A percentile compares a stretch with the other conserved stretches of the same genome.
phyloP scores from a whole-genome alignment of 495 filamentous ascomycete species.

The Podospora appendiculata region DNA sequence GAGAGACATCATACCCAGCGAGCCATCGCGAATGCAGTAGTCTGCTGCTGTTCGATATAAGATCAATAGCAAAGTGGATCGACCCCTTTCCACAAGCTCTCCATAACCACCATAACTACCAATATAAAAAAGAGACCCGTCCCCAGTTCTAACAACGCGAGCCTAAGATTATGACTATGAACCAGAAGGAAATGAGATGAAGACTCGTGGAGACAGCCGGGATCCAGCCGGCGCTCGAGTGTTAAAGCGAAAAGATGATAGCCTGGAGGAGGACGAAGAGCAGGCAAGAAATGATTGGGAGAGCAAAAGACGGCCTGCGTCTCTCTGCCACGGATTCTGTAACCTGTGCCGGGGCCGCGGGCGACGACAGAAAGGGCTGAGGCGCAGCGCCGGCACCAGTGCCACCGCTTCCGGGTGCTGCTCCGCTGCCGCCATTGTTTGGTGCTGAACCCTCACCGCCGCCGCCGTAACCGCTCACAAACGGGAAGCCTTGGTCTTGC shows the following conservation, averaged over 20 bases:
- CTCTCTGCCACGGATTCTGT: conserved; percentile 8
- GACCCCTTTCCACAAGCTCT: background rate
- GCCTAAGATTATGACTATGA: background rate
- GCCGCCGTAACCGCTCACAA: conserved; percentile 3
- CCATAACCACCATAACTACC: conserved; percentile 7
- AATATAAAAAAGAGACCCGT: conserved; percentile 4
- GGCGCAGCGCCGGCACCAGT: background rate
- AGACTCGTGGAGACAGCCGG: too few relatives aligned
- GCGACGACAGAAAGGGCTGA: too few relatives aligned
- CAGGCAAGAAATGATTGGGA: conserved; percentile 6
- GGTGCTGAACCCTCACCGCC: background rate
- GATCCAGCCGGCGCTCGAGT: background rate
- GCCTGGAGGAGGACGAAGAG: conserved; percentile 2
- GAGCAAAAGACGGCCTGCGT: conserved; percentile 3
- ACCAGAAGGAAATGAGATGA: background rate
- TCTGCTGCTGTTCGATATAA: conserved; percentile 8
- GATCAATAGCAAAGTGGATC: conserved; percentile 5
- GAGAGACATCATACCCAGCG: too few relatives aligned
- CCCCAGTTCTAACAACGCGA: background rate
- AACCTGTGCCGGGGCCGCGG: conserved; percentile 10
- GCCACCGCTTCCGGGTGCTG: conserved; percentile 6
- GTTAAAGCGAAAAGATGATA: background rate
- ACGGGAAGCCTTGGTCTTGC: background rate
- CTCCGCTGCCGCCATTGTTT: conserved; percentile 4
- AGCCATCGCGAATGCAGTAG: background rate